These are phyloP conservation scores for Xylariaceae sp. DNA, from an alignment of 2,329 filamentous ascomycete species.

Conservation along the genomic window DNA sequence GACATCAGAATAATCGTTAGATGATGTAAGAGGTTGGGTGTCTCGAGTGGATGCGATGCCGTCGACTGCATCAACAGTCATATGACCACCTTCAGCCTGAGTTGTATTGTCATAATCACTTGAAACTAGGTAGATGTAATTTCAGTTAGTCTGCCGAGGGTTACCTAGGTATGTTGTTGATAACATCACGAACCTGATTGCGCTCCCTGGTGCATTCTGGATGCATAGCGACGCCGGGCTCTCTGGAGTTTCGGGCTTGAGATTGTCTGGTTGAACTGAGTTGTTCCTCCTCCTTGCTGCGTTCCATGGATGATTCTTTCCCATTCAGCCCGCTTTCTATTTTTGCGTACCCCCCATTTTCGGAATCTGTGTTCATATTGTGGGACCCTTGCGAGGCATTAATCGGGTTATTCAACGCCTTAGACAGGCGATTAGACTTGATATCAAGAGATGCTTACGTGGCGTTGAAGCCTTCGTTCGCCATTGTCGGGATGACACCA, in stretches of 20 bases:
- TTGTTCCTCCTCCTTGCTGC: neutral
- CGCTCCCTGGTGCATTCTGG: neutral
- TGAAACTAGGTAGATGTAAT: neutral
- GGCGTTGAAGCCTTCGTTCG: conserved; percentile 6
- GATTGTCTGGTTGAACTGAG: too few relatives aligned
- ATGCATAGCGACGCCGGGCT: neutral
- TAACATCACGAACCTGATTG: neutral
- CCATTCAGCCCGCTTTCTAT: too few relatives aligned
- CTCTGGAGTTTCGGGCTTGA: neutral
- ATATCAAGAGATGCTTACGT: conserved; percentile 2
- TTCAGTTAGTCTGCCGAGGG: neutral
- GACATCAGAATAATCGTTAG: too few relatives aligned
- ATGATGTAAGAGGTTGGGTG: too few relatives aligned
- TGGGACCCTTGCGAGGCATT: too few relatives aligned
- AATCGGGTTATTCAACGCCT: neutral
- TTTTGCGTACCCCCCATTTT: too few relatives aligned
- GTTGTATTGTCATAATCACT: neutral
- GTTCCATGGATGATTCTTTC: too few relatives aligned
- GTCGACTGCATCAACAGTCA: neutral
- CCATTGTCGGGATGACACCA: conserved; percentile 4
- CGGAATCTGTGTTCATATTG: too few relatives aligned
- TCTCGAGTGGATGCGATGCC: too few relatives aligned
- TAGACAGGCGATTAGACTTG: neutral
- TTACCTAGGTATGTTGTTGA: neutral
- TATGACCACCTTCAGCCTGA: neutral